Percentiles rank a stretch among this genome's conserved stretches.
These are phyloP conservation scores for Fusarium xyrophilum DNA, from an alignment of 2,329 filamentous ascomycete species.

Conservation along the genomic window DNA sequence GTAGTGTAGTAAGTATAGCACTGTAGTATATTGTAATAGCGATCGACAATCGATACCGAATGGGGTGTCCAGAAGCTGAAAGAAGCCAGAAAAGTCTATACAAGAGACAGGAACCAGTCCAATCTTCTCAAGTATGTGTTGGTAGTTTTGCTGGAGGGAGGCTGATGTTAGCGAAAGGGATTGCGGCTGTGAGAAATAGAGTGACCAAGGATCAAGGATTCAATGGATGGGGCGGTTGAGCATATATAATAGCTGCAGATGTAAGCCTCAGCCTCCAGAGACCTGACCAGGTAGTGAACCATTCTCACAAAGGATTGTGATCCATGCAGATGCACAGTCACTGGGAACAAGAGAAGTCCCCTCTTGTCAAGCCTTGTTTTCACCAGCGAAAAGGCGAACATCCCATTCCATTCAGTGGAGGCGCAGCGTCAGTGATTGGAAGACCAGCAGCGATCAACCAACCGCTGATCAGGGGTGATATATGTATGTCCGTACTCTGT, in stretches of 20 bases:
- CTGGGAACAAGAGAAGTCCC: not conserved
- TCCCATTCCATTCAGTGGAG: slow-evolving; percentile 13
- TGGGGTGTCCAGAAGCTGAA: slow-evolving; percentile 16
- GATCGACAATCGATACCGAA: slow-evolving; percentile 19
- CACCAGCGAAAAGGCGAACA: not conserved
- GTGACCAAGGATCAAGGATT: slow-evolving; percentile 5
- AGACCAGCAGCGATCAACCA: not conserved
- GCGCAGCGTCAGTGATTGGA: slow-evolving; percentile 26
- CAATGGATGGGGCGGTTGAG: not conserved
- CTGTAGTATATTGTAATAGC: not conserved
- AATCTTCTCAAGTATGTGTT: slow-evolving; percentile 6
- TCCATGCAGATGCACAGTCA: slow-evolving; percentile 8
- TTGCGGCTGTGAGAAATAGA: slow-evolving; percentile 19
- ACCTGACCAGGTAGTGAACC: slow-evolving; percentile 2
- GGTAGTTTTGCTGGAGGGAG: slow-evolving; percentile 15
- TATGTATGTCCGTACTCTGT: not conserved
- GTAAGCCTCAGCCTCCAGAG: slow-evolving; percentile 30
- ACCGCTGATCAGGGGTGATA: not conserved
- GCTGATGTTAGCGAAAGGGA: slow-evolving; percentile 13
- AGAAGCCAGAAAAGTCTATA: not conserved
- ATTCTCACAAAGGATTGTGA: slow-evolving; percentile 5
- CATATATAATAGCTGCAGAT: slow-evolving; percentile 16
- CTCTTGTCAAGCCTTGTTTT: slow-evolving; percentile 13
- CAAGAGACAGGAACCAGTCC: slow-evolving; percentile 24
- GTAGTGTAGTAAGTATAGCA: not conserved